These are phyloP conservation scores for Scalesia atractyloides DNA, from an alignment of 129 eudicot genomes.

Conservation along the genomic window DNA sequence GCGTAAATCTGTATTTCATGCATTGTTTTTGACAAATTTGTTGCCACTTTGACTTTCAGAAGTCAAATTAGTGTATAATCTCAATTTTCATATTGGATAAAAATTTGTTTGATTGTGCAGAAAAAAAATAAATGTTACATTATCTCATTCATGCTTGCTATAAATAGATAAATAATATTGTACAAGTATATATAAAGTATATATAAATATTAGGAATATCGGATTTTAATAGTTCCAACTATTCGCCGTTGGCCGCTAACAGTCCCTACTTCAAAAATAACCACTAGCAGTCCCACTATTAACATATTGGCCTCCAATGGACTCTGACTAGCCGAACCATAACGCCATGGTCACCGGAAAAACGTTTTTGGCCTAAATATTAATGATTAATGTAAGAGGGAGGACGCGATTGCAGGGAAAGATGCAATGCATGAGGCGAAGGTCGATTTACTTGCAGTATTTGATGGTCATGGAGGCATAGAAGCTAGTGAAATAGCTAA, in stretches of 20 bases:
- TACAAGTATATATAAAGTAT: too few species aligned
- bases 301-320: too few species aligned
- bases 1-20: not conserved
- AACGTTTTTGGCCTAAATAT: too few species aligned
- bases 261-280: too few species aligned
- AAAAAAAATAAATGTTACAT: not conserved
- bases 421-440: constrained; percentile 31
- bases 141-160: not conserved
- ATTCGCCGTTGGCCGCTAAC: too few species aligned
- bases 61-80: constrained; percentile 1
- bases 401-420: constrained; percentile 30
- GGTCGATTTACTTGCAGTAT: constrained; percentile 58
- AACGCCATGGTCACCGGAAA: too few species aligned
- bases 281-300: too few species aligned
- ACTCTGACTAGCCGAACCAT: too few species aligned
- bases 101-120: not conserved
- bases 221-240: too few species aligned
- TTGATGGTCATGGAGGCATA: constrained; percentile 82
- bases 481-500: constrained; percentile 78
- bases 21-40: not conserved
- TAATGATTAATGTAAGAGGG: too few species aligned
- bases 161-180: not conserved
- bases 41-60: constrained; percentile 12
- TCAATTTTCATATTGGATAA: not conserved
- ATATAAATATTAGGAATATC: too few species aligned